A percentile compares a stretch with the other conserved stretches of the same genome.
Conservation (phyloP, 2,329 filamentous ascomycete genomes). For the Fusarium sp. region DNA sequence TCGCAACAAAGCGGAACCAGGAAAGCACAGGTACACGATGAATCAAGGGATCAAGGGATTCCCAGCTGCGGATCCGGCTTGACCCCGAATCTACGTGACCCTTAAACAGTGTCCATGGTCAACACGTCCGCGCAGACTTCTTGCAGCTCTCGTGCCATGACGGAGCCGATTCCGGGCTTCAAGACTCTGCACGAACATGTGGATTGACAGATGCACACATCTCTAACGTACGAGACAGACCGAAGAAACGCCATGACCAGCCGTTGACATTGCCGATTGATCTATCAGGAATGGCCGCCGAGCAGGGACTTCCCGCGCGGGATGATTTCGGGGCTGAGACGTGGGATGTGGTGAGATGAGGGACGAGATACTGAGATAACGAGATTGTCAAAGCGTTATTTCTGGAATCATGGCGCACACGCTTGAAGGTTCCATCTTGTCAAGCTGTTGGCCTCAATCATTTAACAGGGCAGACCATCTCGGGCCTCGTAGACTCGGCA, state of each 20-base stretch:
- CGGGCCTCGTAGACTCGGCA: conserved; percentile 13
- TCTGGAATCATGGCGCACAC: conserved; percentile 12
- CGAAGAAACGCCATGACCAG: conserved; percentile 1
- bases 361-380: conserved; percentile 8
- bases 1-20: conserved; percentile 1
- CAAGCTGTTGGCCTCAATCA: background rate
- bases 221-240: conserved; percentile 10
- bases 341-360: conserved; percentile 25
- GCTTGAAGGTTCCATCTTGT: background rate
- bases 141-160: background rate
- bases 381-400: background rate
- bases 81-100: background rate
- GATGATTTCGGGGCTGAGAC: conserved; percentile 15
- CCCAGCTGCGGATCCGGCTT: conserved; percentile 24
- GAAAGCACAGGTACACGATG: conserved; percentile 1
- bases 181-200: background rate
- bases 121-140: background rate
- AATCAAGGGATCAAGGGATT: conserved; percentile 14
- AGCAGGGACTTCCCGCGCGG: conserved; percentile 13
- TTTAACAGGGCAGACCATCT: conserved; percentile 2
- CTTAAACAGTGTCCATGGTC: background rate
- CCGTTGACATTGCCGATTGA: conserved; percentile 7
- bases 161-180: background rate
- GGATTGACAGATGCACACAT: background rate
- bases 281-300: conserved; percentile 9